Evolutionary conservation across 164 flowering plant genomes (phyloP).

Genomic region (Liriodendron chinense): DNA sequence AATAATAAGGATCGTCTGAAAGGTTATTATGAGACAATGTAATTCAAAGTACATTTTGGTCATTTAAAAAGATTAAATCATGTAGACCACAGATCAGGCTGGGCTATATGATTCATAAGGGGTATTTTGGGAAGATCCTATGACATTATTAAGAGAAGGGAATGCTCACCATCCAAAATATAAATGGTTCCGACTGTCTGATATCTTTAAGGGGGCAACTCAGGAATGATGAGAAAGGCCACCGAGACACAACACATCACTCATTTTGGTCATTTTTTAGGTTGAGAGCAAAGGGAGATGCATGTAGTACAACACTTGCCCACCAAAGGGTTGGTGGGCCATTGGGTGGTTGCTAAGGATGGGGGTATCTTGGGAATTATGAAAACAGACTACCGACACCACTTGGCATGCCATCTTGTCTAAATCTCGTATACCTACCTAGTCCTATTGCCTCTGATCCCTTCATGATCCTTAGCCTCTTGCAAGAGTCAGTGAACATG

Average conservation of each 20-base stretch:
- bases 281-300: neutral
- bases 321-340: neutral
- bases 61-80: too few relatives aligned
- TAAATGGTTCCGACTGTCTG: neutral
- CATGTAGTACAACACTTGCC: neutral
- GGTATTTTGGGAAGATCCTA: neutral
- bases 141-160: neutral
- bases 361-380: neutral
- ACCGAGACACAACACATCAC: neutral
- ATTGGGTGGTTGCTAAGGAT: neutral
- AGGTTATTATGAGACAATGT: too few relatives aligned
- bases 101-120: too few relatives aligned
- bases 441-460: constrained; percentile 77
- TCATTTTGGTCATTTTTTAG: constrained; percentile 1
- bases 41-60: too few relatives aligned
- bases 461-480: constrained; percentile 72
- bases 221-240: neutral
- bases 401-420: neutral
- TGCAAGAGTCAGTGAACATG: constrained; percentile 67
- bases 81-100: too few relatives aligned
- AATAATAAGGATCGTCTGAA: too few relatives aligned
- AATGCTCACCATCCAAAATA: neutral
- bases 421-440: constrained; percentile 32
- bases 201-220: neutral
- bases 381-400: neutral